phyloP scores from a whole-genome alignment of 2,329 filamentous ascomycete genomes.

The Emericellopsis cladophorae region DNA sequence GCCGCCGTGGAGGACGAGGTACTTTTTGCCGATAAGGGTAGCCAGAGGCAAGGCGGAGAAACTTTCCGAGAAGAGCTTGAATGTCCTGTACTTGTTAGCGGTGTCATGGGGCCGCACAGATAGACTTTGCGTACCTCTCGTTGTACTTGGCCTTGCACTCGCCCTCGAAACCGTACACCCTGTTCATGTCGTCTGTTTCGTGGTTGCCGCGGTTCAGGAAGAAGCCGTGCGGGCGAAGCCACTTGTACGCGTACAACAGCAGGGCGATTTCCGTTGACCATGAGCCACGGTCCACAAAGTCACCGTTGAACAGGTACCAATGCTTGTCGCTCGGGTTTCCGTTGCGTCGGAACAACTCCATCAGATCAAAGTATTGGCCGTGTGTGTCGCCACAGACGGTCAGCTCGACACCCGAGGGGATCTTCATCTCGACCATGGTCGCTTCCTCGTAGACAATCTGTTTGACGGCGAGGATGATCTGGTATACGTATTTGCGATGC shows the following conservation, averaged over 20 bases:
- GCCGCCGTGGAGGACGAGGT: constrained; percentile 84
- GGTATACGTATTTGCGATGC: constrained; percentile 92
- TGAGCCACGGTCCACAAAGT: constrained; percentile 94
- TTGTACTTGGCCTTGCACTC: constrained; percentile 98
- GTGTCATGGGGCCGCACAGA: constrained; percentile 2
- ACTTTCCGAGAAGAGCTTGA: constrained; percentile 96
- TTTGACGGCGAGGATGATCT: constrained; percentile 84
- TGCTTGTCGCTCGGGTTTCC: constrained; percentile 76
- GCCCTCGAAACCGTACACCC: constrained; percentile 94
- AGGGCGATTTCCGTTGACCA: constrained; percentile 98
- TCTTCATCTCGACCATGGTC: constrained; percentile 90
- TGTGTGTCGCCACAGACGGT: constrained; percentile 98
- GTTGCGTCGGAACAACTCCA: constrained; percentile 91
- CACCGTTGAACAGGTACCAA: constrained; percentile 94
- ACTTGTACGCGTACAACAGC: constrained; percentile 92
- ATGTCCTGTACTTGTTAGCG: constrained; percentile 39
- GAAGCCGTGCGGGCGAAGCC: constrained; percentile 75
- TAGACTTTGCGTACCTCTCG: constrained; percentile 39
- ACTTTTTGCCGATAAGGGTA: constrained; percentile 83
- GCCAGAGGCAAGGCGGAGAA: constrained; percentile 91
- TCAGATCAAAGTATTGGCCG: constrained; percentile 92
- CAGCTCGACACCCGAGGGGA: constrained; percentile 64
- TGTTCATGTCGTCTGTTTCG: constrained; percentile 99
- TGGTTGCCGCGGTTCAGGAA: constrained; percentile 98
- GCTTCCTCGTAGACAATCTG: constrained; percentile 84